phyloP scores from a whole-genome alignment of 352 stramenopile genomes.

The Phytopythium sindhum region DNA sequence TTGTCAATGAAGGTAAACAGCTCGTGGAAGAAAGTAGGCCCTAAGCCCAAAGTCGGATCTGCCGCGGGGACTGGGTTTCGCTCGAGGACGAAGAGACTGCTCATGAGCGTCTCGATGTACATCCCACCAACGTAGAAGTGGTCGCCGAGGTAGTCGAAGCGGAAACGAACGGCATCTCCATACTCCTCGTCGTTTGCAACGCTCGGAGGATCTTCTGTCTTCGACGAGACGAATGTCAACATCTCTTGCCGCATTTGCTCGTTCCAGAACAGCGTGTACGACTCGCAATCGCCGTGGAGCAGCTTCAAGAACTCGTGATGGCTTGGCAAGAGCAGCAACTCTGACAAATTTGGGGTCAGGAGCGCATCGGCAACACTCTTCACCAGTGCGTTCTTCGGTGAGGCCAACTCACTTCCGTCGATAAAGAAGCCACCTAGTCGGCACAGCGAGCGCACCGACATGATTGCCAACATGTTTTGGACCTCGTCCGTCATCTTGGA shows the following conservation, averaged over 20 bases:
- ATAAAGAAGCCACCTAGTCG: constrained; percentile 63
- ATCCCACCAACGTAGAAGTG: constrained; percentile 62
- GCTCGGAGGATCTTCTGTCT: constrained; percentile 30
- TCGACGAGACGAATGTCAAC: constrained; percentile 44
- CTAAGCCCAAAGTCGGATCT: constrained; percentile 52
- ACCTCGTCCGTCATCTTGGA: constrained; percentile 40
- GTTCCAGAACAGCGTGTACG: constrained; percentile 83
- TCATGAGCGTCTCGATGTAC: constrained; percentile 76
- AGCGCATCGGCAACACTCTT: constrained; percentile 45
- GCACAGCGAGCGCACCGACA: constrained; percentile 62
- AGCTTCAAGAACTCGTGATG: constrained; percentile 84
- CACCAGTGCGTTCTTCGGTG: constrained; percentile 39
- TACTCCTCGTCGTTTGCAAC: constrained; percentile 39
- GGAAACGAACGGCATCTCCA: constrained; percentile 51
- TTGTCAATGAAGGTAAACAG: constrained; percentile 79
- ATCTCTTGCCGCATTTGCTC: constrained; percentile 67
- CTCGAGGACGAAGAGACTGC: constrained; percentile 61
- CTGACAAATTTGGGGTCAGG: constrained; percentile 73
- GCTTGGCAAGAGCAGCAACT: constrained; percentile 53
- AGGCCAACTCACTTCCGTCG: constrained; percentile 43
- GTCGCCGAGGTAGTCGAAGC: constrained; percentile 64
- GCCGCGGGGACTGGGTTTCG: constrained; percentile 38
- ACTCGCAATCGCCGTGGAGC: constrained; percentile 73
- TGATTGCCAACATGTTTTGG: constrained; percentile 73
- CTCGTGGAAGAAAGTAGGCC: constrained; percentile 64